phyloP scores from a whole-genome alignment of 371 early-diverging fungal species.

The Rhizopus sp. region DNA sequence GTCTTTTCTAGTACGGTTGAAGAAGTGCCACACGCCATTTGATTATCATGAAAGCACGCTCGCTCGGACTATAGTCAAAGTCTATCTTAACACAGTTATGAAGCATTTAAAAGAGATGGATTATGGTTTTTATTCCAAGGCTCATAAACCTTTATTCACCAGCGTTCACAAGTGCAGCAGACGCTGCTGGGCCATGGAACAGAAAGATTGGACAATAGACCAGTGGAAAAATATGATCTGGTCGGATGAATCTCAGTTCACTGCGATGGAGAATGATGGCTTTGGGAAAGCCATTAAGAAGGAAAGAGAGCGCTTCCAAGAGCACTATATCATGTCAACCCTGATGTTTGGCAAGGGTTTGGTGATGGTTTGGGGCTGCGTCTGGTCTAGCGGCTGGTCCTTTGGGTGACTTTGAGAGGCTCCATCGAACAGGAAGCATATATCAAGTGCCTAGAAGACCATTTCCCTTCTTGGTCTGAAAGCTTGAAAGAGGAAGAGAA shows the following conservation, averaged over 20 bases:
- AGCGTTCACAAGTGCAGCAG: too few relatives aligned
- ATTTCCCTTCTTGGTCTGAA: conserved; percentile 6
- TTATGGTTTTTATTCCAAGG: too few relatives aligned
- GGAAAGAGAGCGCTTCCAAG: too few relatives aligned
- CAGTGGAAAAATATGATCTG: conserved; percentile 15
- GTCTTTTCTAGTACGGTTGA: too few relatives aligned
- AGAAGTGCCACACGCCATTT: too few relatives aligned
- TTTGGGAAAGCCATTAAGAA: neutral
- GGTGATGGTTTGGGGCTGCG: conserved; percentile 12
- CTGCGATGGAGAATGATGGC: conserved; percentile 3
- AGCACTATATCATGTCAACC: neutral
- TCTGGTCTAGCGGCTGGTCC: conserved; percentile 11
- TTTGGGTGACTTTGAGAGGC: neutral
- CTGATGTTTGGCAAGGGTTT: neutral
- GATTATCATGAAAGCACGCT: too few relatives aligned
- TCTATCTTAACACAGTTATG: too few relatives aligned
- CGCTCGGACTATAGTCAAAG: too few relatives aligned
- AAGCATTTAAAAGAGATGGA: too few relatives aligned
- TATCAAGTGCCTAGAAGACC: neutral
- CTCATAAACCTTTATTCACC: too few relatives aligned
- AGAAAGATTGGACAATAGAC: conserved; percentile 9
- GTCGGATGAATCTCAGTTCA: conserved; percentile 12
- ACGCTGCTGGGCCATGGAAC: neutral
- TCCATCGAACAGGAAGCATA: conserved; percentile 8
- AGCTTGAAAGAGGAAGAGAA: neutral